phyloP scores from a whole-genome alignment of 1,284 basidiomycete species.

The Boletus semigastroideus region DNA sequence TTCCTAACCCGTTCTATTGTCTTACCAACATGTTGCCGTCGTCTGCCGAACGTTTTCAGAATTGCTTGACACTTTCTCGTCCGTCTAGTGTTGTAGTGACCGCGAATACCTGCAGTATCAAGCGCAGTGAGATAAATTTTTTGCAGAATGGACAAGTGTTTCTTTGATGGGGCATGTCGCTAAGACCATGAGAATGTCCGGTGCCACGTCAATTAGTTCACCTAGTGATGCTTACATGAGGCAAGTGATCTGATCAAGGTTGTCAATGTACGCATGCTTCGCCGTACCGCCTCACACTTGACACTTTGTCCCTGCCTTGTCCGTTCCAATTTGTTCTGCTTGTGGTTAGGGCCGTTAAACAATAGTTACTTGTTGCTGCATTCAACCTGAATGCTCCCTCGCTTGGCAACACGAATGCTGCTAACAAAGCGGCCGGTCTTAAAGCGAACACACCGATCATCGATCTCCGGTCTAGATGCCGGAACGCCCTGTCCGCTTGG shows the following conservation, averaged over 20 bases:
- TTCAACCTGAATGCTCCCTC: too few relatives aligned
- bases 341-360: too few relatives aligned
- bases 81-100: slow-evolving; percentile 1
- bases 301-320: too few relatives aligned
- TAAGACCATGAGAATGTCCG: too few relatives aligned
- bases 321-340: too few relatives aligned
- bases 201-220: too few relatives aligned
- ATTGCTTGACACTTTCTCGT: not conserved
- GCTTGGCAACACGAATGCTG: too few relatives aligned
- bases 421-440: not conserved
- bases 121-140: not conserved
- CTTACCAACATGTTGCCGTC: not conserved
- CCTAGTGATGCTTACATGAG: not conserved
- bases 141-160: not conserved
- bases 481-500: slow-evolving; percentile 3
- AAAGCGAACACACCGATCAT: not conserved
- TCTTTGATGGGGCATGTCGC: too few relatives aligned
- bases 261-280: too few relatives aligned
- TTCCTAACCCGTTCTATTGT: not conserved
- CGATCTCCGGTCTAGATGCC: not conserved
- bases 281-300: too few relatives aligned
- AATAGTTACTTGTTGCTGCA: too few relatives aligned
- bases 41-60: not conserved
- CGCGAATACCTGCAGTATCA: not conserved
- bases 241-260: not conserved